Evolutionary conservation across 2,329 filamentous ascomycete genomes (phyloP).

Genomic region (Fusarium secorum): DNA sequence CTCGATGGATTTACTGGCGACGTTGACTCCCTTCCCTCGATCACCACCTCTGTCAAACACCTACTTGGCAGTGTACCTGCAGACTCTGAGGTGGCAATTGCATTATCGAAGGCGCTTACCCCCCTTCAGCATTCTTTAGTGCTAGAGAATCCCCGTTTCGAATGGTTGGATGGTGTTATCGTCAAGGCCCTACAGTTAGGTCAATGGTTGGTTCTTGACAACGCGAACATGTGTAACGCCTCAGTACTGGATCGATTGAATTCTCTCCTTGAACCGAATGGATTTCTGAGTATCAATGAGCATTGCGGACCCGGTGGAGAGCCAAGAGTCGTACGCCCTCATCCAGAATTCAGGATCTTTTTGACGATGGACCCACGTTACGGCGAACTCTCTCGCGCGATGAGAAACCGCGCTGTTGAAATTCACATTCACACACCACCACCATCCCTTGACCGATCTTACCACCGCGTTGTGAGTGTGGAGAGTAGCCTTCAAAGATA

Average conservation of each 20-base stretch:
- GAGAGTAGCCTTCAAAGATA: slow-evolving; percentile 61
- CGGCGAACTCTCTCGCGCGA: slow-evolving; percentile 92
- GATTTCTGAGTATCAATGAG: slow-evolving; percentile 89
- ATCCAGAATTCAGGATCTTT: slow-evolving; percentile 89
- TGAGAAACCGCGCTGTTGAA: slow-evolving; percentile 94
- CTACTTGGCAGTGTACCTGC: slow-evolving; percentile 54
- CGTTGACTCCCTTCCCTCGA: slow-evolving; percentile 47
- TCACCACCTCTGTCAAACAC: slow-evolving; percentile 50
- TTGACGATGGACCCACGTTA: slow-evolving; percentile 91
- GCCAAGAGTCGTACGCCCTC: slow-evolving; percentile 80
- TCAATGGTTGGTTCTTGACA: slow-evolving; percentile 93
- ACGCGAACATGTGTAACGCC: slow-evolving; percentile 95
- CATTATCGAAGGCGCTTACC: slow-evolving; percentile 57
- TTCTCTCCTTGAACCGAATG: slow-evolving; percentile 90
- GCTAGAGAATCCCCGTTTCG: slow-evolving; percentile 81
- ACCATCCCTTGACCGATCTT: slow-evolving; percentile 44
- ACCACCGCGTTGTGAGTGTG: slow-evolving; percentile 54
- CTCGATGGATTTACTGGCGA: slow-evolving; percentile 55
- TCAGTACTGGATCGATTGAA: slow-evolving; percentile 95
- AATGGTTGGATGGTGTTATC: slow-evolving; percentile 94
- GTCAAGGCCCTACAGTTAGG: slow-evolving; percentile 86
- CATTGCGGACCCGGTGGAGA: slow-evolving; percentile 85
- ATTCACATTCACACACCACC: slow-evolving; percentile 72
- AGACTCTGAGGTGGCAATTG: slow-evolving; percentile 55
- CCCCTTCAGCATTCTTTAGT: slow-evolving; percentile 62